Conservation (phyloP, 2,329 filamentous ascomycete genomes). For the Colletotrichum australisinense region DNA sequence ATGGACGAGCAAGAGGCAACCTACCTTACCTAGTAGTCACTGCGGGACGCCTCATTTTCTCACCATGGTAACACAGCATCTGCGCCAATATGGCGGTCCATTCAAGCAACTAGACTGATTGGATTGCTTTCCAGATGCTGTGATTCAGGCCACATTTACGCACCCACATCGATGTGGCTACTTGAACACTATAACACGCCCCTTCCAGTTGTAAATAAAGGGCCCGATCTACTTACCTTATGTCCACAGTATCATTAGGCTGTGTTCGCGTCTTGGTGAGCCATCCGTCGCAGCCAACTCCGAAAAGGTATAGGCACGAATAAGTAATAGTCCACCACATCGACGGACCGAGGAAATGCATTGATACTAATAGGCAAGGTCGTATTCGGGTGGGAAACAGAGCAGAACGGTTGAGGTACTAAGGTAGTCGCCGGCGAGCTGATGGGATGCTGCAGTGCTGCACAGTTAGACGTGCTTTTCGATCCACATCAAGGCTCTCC, state of each 20-base stretch:
- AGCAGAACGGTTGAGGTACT: no score
- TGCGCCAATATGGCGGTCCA: background rate
- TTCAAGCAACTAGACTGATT: background rate
- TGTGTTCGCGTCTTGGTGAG: background rate
- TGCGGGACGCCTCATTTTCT: background rate
- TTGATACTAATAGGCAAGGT: no score
- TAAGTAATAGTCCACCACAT: background rate
- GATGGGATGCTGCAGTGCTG: background rate
- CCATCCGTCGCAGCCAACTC: background rate
- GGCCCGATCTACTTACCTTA: no score
- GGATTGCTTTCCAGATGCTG: background rate
- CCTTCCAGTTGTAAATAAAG: background rate
- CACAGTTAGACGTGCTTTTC: background rate
- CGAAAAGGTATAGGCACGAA: background rate
- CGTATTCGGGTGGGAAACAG: no score
- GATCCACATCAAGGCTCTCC: background rate
- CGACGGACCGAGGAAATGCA: no score
- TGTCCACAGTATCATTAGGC: no score
- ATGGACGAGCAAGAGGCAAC: background rate
- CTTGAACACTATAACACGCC: background rate
- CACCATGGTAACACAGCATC: background rate
- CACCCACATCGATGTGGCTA: background rate
- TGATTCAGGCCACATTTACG: background rate
- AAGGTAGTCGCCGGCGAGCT: background rate
- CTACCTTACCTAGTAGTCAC: background rate